phyloP scores from a whole-genome alignment of 352 stramenopile species.

The Phytophthora idaei region DNA sequence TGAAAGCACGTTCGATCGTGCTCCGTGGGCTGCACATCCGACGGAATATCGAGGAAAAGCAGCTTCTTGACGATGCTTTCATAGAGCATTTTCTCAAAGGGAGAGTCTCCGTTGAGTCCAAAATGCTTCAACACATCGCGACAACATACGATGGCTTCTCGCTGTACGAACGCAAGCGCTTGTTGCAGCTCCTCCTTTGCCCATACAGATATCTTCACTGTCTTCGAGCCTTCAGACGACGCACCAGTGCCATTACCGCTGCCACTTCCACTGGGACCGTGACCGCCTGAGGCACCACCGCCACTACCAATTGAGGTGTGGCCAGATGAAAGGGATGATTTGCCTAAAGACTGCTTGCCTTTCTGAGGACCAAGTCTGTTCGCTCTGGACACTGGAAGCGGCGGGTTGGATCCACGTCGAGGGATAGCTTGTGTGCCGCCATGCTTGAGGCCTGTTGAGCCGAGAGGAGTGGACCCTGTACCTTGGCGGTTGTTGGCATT shows the following conservation, averaged over 20 bases:
- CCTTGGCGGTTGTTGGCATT: constrained; percentile 48
- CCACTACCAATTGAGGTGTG: constrained; percentile 12
- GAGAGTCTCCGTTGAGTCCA: constrained; percentile 59
- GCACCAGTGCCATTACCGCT: constrained; percentile 13
- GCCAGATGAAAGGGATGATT: constrained; percentile 19
- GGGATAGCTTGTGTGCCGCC: constrained; percentile 58
- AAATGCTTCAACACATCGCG: constrained; percentile 77
- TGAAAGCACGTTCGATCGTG: constrained; percentile 87
- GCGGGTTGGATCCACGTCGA: constrained; percentile 45
- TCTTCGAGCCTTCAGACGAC: constrained; percentile 44
- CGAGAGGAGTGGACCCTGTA: constrained; percentile 36
- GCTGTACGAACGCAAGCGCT: constrained; percentile 75
- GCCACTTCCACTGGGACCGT: constrained; percentile 16
- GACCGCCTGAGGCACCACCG: constrained; percentile 9
- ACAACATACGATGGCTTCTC: constrained; percentile 72
- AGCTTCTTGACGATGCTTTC: constrained; percentile 82
- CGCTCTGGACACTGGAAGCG: constrained; percentile 32
- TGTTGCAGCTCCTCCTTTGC: constrained; percentile 87
- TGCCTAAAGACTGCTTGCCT: constrained; percentile 37
- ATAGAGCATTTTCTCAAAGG: constrained; percentile 84
- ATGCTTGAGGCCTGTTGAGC: constrained; percentile 52
- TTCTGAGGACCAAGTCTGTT: constrained; percentile 44
- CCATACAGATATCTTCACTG: constrained; percentile 69
- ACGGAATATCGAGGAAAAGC: constrained; percentile 81
- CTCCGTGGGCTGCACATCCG: constrained; percentile 84